These are phyloP conservation scores for Globisporangium spiculum DNA, from an alignment of 352 stramenopile species.

Conservation along the genomic window DNA sequence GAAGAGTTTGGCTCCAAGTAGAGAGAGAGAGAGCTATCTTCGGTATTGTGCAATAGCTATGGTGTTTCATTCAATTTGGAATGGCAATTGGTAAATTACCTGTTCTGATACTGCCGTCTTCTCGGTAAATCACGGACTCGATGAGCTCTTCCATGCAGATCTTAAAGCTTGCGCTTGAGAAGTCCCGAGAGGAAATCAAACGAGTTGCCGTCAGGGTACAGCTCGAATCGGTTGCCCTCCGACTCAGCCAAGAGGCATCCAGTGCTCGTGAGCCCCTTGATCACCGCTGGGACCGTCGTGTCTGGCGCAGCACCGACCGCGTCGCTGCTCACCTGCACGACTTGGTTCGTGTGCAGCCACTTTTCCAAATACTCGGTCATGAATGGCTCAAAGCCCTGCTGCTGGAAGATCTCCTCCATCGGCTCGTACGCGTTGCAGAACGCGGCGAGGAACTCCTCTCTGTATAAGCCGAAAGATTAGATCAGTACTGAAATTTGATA, in stretches of 20 bases:
- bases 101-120: neutral
- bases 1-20: constrained; percentile 84
- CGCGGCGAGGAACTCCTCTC: constrained; percentile 82
- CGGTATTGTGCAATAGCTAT: neutral
- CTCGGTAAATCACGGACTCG: neutral
- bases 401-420: constrained; percentile 79
- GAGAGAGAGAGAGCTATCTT: constrained; percentile 4
- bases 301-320: constrained; percentile 23
- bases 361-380: constrained; percentile 75
- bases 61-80: neutral
- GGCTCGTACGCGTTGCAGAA: constrained; percentile 88
- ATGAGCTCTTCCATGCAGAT: neutral
- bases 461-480: constrained; percentile 19
- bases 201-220: constrained; percentile 89
- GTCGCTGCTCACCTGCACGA: constrained; percentile 70
- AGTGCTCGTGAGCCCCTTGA: constrained; percentile 76
- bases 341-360: constrained; percentile 85
- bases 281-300: constrained; percentile 44
- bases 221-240: constrained; percentile 64
- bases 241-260: constrained; percentile 78
- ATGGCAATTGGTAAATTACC: neutral
- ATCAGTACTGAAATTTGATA: neutral
- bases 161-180: constrained; percentile 82
- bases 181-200: constrained; percentile 87
- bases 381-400: constrained; percentile 85